Evolutionary conservation across 2,329 filamentous ascomycete species (phyloP), one percentile per base, ranked within the genome.

Genomic region (Ophiosphaerella korrae): DNA sequence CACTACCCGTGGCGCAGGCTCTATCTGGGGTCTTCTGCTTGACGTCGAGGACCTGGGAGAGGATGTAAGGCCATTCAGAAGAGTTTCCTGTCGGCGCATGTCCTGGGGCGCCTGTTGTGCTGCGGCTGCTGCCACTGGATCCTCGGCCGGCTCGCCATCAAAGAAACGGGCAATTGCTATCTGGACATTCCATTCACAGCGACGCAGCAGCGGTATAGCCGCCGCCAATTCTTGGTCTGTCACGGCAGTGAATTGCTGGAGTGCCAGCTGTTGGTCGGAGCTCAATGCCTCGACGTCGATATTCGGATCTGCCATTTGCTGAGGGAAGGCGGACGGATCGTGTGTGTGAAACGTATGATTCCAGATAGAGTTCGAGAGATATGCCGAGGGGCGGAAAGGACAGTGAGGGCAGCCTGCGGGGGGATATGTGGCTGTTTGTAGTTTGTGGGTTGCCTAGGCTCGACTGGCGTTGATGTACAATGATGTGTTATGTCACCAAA

Each of bases 151-250:
- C 76, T 97, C 94, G 62, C 94, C 94, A 67, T 99, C 94, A 72
- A 97, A 99, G 83, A 97, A 97, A 70, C 95, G 95, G 59, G 94
- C 86, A 58, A 99, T 93, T 50, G 94, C 93, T 65, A 97, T 96
- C 80, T 93, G 89, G 0, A 96, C 89, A 70, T 97, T 99, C 94
- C 94, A 99, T 80, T 97, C 88, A 49, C 92, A 96, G 55, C 92
- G 82, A 61, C 88, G 84, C 2, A 99, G 80, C 4, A 99, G 74
- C 1, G 90, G 85, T 42, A 96, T 80, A 2, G 94, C 92, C 50
- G 90, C 86, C 37, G 85, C 81, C 38, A 85, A 74, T 18, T 91
- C 87, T 74, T 97, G 92, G 63, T 92, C 86, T 23, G 94, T 97
- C 43, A 99, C 88, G 44, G 89, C 84, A 13, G 87, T 90, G 74